Base-by-base conservation (phyloP, 2,329 filamentous ascomycete genomes). In the Hirsutella rhossiliensis region DNA sequence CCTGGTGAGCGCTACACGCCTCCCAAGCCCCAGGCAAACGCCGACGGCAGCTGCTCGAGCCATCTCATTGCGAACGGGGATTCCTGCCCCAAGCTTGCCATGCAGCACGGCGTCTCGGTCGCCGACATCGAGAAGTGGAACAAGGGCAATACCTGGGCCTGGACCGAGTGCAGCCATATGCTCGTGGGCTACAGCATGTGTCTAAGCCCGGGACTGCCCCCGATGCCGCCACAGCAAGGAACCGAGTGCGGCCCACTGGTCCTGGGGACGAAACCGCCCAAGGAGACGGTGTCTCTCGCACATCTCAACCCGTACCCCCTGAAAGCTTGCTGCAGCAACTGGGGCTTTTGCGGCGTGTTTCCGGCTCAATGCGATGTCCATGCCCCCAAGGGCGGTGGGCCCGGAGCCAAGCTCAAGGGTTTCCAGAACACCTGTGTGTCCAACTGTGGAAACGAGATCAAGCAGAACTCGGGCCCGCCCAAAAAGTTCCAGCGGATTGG, bases 391-490 rank as follows among this genome's bases (percentile, higher is more conserved):
- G 42, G 37, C 4, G 42, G 44, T 28, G 40, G 40, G 1, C 40
- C 40, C 1, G 40, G 40, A 4, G 63, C 60, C 0, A 44, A 45
- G 1, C 11, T 36, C 11, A 42, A 40, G 15, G 44, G 40, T 11
- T 30, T 29, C n/a, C 29, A 42, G 13, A 49, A 47, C 11, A 53
- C 47, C 1, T 57, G 54, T 39, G 48, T 54, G 8, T 56, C 55
- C 8, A 58, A 54, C 49, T 57, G 54, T 17, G 52, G 50, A 5
- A 54, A 23, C 5, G 42, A 52, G 12, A 54, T 57, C 36, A 46
- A 45, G 13, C 0, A 13, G 11, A 34, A 29, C 40, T 44, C 43
- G 8, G 36, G 36, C 5, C 44, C 48, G 1, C 39, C 44, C 4
- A 28, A 27, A 2, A n/a, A 44, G 19, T 52, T 47, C 31, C 29